Percentiles rank a stretch among this genome's conserved stretches.
These are phyloP conservation scores for Hypomontagnella monticulosa DNA, from an alignment of 495 filamentous ascomycete species.

Conservation along the genomic window DNA sequence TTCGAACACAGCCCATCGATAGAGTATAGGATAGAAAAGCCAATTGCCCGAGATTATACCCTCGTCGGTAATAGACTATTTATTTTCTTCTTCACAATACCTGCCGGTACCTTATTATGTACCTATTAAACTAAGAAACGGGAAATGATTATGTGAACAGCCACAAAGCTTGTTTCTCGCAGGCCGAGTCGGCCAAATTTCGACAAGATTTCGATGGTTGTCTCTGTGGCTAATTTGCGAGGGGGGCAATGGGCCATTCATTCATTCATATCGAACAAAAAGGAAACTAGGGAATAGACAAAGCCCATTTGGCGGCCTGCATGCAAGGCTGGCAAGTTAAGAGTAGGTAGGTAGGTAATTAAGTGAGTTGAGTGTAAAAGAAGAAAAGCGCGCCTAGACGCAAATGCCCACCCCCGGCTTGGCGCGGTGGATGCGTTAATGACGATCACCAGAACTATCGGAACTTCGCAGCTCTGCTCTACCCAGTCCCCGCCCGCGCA, in stretches of 20 bases:
- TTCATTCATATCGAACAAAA: conserved; percentile 4
- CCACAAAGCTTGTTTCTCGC: no score
- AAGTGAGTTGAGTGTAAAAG: conserved; percentile 7
- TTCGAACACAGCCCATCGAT: no score
- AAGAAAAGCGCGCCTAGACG: conserved; percentile 9
- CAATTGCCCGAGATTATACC: no score
- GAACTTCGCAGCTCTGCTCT: conserved; percentile 40
- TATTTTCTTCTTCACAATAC: no score
- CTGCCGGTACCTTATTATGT: no score
- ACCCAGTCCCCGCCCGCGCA: conserved; percentile 22
- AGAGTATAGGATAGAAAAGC: no score
- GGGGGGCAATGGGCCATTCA: neutral
- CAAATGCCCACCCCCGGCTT: conserved; percentile 22
- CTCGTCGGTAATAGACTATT: no score
- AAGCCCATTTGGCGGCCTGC: neutral
- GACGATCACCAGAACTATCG: conserved; percentile 50
- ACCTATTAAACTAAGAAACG: no score
- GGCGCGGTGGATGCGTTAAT: conserved; percentile 41
- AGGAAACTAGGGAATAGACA: conserved; percentile 1
- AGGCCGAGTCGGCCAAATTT: neutral
- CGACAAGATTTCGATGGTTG: no score
- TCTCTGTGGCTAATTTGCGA: conserved; percentile 25
- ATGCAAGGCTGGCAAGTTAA: conserved; percentile 16
- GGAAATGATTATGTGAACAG: no score
- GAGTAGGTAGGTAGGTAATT: neutral